These are phyloP conservation scores for Lichtheimia ramosa DNA, from an alignment of 371 early-diverging fungal species.

Conservation along the genomic window DNA sequence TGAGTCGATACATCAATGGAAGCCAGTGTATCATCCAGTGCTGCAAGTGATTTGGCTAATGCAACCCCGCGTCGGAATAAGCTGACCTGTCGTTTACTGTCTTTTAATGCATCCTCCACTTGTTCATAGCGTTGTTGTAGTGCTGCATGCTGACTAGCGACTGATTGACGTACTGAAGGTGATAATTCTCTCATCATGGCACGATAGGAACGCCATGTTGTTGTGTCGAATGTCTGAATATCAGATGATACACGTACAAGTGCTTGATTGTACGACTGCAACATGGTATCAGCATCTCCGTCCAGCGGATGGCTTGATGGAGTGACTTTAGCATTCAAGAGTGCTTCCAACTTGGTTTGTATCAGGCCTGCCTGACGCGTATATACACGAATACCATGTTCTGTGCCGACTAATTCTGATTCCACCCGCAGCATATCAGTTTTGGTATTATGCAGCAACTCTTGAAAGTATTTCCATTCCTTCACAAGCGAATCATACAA, in stretches of 20 bases:
- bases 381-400: conserved; percentile 27
- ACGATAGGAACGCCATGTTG: conserved; percentile 27
- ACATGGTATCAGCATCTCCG: conserved; percentile 11
- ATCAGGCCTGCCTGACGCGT: conserved; percentile 14
- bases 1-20: conserved; percentile 21
- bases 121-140: conserved; percentile 11
- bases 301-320: conserved; percentile 28
- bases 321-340: conserved; percentile 2
- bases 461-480: conserved; percentile 42
- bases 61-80: conserved; percentile 36
- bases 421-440: conserved; percentile 34
- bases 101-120: conserved; percentile 12
- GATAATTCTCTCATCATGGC: conserved; percentile 10
- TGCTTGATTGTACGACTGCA: conserved; percentile 4
- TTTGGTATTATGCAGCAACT: conserved; percentile 34
- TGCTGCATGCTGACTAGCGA: conserved; percentile 8
- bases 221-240: conserved; percentile 20
- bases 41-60: conserved; percentile 28
- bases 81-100: conserved; percentile 15
- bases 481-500: conserved; percentile 32
- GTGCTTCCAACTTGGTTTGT: background rate
- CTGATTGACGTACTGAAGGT: conserved; percentile 12
- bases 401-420: conserved; percentile 28
- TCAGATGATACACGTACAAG: background rate
- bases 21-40: conserved; percentile 38